Base-by-base conservation (phyloP, 2,329 filamentous ascomycete species). In the Alternaria sp. region DNA sequence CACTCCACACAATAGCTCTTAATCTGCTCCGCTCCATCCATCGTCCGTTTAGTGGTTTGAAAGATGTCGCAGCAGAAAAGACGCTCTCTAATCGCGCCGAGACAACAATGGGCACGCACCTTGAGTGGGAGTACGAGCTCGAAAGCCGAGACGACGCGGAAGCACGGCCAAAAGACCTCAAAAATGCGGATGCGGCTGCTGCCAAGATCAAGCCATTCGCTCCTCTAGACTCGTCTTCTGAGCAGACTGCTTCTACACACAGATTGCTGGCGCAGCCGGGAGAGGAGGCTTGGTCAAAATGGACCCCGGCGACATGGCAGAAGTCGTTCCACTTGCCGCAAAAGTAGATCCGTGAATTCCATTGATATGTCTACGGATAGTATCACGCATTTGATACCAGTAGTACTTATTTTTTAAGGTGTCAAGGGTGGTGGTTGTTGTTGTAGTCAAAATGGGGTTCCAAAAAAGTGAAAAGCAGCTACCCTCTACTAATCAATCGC, bases 21-120 rank as follows among this genome's bases (percentile, higher is more conserved):
- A 42, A 60, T 8, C 55, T 69, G 11, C 59, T 67, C 23, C 42
- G 42, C 4, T 41, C 59, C n/a, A 52, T 66, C 7, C 65, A 62
- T 23, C 49, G 54, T 11, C 65, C 64, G 2, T 66, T 68, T 26
- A 49, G 51, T 34, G 50, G 53, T 14, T 28, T 59, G 24, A 23
- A 28, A 17, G 36, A 51, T 17, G 45, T 61, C 23, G 14, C 31
- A 17, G n/a, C 36, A 17, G 41, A 48, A 5, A 44, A 33, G 7
- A 59, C 55, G 5, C 24, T 56, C n/a, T 59, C 51, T 10, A 61
- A 61, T 36, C 45, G 42, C 11, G 51, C 50, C 0, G 58, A 61
- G 37, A 54, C 51, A 6, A 60, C 31, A 3, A 50, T 51, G 54
- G 54, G 54, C 8, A 54, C 54, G n/a, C 58, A 60, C n/a, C 45